Evolutionary conservation across 768 basidiomycete species (phyloP).

Genomic region (Boletellus ananiceps): DNA sequence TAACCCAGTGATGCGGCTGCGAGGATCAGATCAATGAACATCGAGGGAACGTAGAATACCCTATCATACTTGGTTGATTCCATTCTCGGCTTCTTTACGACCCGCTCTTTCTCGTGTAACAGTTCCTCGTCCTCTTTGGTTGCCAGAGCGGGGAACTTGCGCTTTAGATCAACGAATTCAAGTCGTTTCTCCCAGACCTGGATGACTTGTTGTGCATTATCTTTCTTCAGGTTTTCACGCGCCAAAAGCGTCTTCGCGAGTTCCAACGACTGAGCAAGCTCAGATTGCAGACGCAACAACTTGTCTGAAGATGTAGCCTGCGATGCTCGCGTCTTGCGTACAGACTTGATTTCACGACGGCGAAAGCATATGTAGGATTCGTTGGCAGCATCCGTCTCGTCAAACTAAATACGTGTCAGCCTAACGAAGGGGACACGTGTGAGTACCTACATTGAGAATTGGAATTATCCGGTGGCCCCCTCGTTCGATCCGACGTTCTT

Average conservation of each 20-base stretch:
- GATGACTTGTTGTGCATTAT: conserved; percentile 51
- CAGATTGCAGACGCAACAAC: conserved; percentile 47
- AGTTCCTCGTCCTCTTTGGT: conserved; percentile 69
- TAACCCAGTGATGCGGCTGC: conserved; percentile 45
- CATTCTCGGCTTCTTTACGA: conserved; percentile 53
- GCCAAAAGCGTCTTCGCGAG: conserved; percentile 29
- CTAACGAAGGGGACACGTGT: background rate
- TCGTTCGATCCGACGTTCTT: conserved; percentile 72
- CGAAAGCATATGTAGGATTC: conserved; percentile 98
- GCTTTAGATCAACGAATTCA: conserved; percentile 73
- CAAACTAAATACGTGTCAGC: conserved; percentile 46
- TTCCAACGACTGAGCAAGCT: conserved; percentile 2
- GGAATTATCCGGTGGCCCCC: conserved; percentile 86
- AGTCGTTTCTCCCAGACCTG: conserved; percentile 77
- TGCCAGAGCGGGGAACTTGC: conserved; percentile 59
- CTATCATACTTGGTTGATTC: conserved; percentile 15
- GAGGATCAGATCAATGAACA: conserved; percentile 2
- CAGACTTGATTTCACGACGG: conserved; percentile 87
- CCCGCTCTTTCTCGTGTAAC: conserved; percentile 65
- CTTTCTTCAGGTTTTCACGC: conserved; percentile 76
- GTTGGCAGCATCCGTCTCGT: conserved; percentile 45
- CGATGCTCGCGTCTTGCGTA: conserved; percentile 89
- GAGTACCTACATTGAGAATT: conserved; percentile 66
- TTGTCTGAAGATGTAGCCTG: conserved; percentile 90
- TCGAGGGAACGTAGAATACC: too few relatives aligned